Conservation (phyloP, 805 yeast species). For the Candida saitoana region DNA sequence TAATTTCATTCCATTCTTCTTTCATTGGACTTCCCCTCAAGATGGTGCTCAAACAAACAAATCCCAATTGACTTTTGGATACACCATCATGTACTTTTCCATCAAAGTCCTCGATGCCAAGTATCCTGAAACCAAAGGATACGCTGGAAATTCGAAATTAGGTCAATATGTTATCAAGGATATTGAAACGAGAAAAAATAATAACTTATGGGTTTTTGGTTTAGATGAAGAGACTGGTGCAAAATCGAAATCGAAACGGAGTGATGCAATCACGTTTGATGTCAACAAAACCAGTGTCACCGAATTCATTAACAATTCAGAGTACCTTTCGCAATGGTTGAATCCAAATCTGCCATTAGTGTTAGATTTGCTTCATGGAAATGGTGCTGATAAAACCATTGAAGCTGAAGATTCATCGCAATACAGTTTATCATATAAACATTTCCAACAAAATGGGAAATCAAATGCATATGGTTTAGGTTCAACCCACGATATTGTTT, state of each 20-base stretch:
- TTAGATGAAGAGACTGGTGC: slow-evolving; percentile 13
- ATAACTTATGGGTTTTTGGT: slow-evolving; percentile 26
- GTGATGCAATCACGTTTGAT: slow-evolving; percentile 1
- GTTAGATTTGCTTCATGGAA: neutral
- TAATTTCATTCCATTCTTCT: slow-evolving; percentile 44
- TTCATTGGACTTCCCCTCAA: slow-evolving; percentile 35
- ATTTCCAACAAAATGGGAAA: slow-evolving; percentile 4
- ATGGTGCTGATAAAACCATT: neutral
- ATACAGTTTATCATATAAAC: slow-evolving; percentile 3
- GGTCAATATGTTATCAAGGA: slow-evolving; percentile 16
- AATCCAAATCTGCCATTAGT: slow-evolving; percentile 21
- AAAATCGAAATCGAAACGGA: neutral
- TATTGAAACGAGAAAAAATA: slow-evolving; percentile 22
- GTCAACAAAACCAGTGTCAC: slow-evolving; percentile 6
- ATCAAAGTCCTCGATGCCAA: slow-evolving; percentile 25
- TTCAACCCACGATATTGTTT: slow-evolving; percentile 36
- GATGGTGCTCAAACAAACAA: slow-evolving; percentile 10
- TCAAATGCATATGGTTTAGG: slow-evolving; percentile 29
- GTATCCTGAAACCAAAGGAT: slow-evolving; percentile 22
- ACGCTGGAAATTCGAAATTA: slow-evolving; percentile 18
- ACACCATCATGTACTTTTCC: slow-evolving; percentile 22
- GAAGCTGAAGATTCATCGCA: slow-evolving; percentile 8
- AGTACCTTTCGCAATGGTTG: slow-evolving; percentile 25
- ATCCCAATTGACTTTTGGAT: slow-evolving; percentile 31
- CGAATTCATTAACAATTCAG: slow-evolving; percentile 22